These are phyloP conservation scores for Pseudonectria buxi DNA, from an alignment of 2,329 filamentous ascomycete genomes.

Conservation along the genomic window DNA sequence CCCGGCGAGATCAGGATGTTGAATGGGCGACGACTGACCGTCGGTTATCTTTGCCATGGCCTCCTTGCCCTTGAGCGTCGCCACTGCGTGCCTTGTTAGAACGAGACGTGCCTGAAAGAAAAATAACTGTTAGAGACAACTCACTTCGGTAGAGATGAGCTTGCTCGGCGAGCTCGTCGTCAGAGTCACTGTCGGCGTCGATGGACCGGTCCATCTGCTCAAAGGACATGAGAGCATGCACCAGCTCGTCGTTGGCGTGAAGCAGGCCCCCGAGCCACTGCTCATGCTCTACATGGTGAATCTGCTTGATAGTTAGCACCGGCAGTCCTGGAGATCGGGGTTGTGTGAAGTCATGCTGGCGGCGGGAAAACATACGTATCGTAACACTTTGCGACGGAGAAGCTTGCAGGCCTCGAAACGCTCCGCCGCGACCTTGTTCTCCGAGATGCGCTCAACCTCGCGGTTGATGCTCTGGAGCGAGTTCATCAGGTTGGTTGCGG, in stretches of 20 bases:
- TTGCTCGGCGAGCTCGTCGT: slow-evolving; percentile 61
- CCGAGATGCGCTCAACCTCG: slow-evolving; percentile 79
- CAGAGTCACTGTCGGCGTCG: slow-evolving; percentile 65
- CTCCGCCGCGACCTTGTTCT: slow-evolving; percentile 67
- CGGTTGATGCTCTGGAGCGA: slow-evolving; percentile 84
- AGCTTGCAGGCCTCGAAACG: slow-evolving; percentile 83
- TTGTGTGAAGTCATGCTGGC: neutral
- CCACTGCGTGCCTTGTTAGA: slow-evolving; percentile 36
- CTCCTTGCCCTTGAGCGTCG: slow-evolving; percentile 44
- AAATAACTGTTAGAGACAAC: no score
- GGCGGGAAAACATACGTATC: slow-evolving; percentile 53
- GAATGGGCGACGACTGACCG: slow-evolving; percentile 32
- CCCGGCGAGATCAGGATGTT: slow-evolving; percentile 37
- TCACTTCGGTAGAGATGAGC: slow-evolving; percentile 57
- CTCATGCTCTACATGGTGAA: slow-evolving; percentile 84
- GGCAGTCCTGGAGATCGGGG: neutral
- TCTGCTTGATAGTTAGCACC: slow-evolving; percentile 38
- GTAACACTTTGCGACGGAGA: slow-evolving; percentile 74
- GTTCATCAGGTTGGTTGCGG: slow-evolving; percentile 86
- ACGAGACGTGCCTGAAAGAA: slow-evolving; percentile 10
- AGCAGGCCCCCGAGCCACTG: slow-evolving; percentile 87
- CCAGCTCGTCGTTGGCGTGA: slow-evolving; percentile 93
- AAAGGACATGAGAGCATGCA: slow-evolving; percentile 86
- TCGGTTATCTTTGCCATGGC: slow-evolving; percentile 32
- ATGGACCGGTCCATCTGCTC: slow-evolving; percentile 88